phyloP scores from a whole-genome alignment of 331 rosid genomes.

The Phaseolus coccineus region DNA sequence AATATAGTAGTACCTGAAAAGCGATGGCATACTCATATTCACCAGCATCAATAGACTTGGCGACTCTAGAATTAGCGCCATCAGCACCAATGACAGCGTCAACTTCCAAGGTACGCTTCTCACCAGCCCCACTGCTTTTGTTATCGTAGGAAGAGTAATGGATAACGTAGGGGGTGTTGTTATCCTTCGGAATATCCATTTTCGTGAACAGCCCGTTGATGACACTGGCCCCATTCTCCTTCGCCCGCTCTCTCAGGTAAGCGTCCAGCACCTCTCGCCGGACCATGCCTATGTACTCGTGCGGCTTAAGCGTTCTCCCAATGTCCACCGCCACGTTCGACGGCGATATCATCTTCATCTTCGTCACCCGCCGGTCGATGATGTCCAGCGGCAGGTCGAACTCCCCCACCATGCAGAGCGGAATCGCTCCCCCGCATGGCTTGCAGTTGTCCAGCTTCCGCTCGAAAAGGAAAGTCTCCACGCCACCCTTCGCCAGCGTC shows the following conservation, averaged over 20 bases:
- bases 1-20: constrained; percentile 65
- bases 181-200: constrained; percentile 72
- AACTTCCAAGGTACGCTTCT: constrained; percentile 73
- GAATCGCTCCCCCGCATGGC: constrained; percentile 96
- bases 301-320: constrained; percentile 80
- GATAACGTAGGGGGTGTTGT: constrained; percentile 67
- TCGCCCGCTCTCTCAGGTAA: constrained; percentile 72
- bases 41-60: constrained; percentile 84
- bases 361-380: constrained; percentile 88
- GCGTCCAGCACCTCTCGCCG: constrained; percentile 83
- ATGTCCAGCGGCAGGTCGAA: constrained; percentile 83
- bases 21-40: constrained; percentile 95
- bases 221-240: constrained; percentile 72
- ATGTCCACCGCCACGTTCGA: constrained; percentile 95
- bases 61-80: constrained; percentile 92
- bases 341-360: constrained; percentile 97
- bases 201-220: constrained; percentile 85
- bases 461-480: constrained; percentile 81
- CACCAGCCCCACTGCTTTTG: constrained; percentile 70
- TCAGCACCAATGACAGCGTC: constrained; percentile 95
- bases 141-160: constrained; percentile 75
- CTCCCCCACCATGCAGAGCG: constrained; percentile 97
- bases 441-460: constrained; percentile 92
- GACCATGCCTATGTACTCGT: constrained; percentile 95
- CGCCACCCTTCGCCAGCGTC: constrained; percentile 76